A percentile compares a stretch with the other conserved stretches of the same genome.
phyloP scores from a whole-genome alignment of 2,329 filamentous ascomycete genomes.

The Sphaerostilbella broomeana region DNA sequence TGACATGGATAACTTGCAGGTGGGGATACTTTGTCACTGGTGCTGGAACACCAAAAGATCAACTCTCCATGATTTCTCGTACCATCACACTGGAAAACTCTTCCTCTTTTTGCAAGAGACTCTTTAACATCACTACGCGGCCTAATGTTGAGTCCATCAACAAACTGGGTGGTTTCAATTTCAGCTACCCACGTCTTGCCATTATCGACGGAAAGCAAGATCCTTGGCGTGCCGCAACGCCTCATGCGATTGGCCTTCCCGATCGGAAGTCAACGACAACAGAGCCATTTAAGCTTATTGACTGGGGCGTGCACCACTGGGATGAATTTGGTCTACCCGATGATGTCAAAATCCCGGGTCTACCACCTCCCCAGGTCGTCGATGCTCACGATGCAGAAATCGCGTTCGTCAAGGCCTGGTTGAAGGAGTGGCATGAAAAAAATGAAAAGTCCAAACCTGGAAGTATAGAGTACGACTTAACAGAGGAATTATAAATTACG shows the following conservation, averaged over 20 bases:
- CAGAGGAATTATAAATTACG: slow-evolving; percentile 5
- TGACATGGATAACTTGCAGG: slow-evolving; percentile 30
- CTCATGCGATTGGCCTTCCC: slow-evolving; percentile 57
- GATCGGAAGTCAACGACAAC: slow-evolving; percentile 52
- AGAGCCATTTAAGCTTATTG: slow-evolving; percentile 68
- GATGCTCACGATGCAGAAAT: slow-evolving; percentile 53
- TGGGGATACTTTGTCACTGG: slow-evolving; percentile 78
- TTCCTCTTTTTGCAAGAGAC: slow-evolving; percentile 54
- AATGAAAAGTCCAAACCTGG: slow-evolving; percentile 7
- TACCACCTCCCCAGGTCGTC: slow-evolving; percentile 54
- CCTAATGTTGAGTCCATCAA: slow-evolving; percentile 64
- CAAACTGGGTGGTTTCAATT: slow-evolving; percentile 66
- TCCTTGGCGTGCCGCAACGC: slow-evolving; percentile 70
- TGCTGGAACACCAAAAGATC: slow-evolving; percentile 55
- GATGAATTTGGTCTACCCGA: slow-evolving; percentile 58
- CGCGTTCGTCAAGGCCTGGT: slow-evolving; percentile 60
- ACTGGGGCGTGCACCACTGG: slow-evolving; percentile 75
- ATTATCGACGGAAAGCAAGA: slow-evolving; percentile 71
- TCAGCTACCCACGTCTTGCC: slow-evolving; percentile 69
- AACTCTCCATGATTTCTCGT: slow-evolving; percentile 66
- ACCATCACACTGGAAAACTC: slow-evolving; percentile 58
- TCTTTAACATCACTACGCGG: slow-evolving; percentile 61
- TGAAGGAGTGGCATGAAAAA: slow-evolving; percentile 49
- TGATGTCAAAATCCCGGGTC: slow-evolving; percentile 52
- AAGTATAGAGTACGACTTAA: background rate